Conservation (phyloP, 139 green algal species). For the Yamagishiella unicocca region DNA sequence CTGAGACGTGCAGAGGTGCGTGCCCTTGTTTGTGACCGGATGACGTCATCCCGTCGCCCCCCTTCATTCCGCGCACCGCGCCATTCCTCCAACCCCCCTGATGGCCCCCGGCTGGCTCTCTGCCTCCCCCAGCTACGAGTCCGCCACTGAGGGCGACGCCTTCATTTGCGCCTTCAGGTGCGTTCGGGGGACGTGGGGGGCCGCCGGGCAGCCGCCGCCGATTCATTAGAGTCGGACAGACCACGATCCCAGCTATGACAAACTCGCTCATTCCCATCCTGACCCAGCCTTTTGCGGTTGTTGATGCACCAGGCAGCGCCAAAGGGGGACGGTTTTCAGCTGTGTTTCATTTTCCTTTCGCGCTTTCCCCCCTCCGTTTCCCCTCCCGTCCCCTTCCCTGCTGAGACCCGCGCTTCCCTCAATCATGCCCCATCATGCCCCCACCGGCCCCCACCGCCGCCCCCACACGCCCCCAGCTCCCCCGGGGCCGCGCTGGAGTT, state of each 20-base stretch:
- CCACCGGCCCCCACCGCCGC: neutral
- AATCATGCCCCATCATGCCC: neutral
- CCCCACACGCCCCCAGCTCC: neutral
- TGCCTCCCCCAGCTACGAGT: neutral
- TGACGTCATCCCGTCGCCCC: neutral
- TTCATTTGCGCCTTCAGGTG: conserved; percentile 15
- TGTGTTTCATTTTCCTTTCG: neutral
- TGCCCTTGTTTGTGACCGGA: too few species aligned
- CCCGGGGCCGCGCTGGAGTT: neutral
- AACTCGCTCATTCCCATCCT: neutral
- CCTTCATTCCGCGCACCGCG: too few species aligned
- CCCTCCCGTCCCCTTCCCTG: neutral
- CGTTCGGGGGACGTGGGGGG: neutral
- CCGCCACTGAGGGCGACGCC: conserved; percentile 2
- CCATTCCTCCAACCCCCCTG: neutral
- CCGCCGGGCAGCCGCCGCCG: neutral
- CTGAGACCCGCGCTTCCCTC: neutral
- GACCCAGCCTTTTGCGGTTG: neutral
- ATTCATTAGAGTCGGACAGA: too few species aligned
- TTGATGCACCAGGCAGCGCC: too few species aligned
- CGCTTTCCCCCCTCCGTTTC: neutral
- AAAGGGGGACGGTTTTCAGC: too few species aligned
- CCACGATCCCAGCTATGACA: too few species aligned
- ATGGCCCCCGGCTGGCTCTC: neutral
- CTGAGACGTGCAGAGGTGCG: neutral